phyloP scores from a whole-genome alignment of 1,139 yeast species.

The Debaryomycetaceae sp. region DNA sequence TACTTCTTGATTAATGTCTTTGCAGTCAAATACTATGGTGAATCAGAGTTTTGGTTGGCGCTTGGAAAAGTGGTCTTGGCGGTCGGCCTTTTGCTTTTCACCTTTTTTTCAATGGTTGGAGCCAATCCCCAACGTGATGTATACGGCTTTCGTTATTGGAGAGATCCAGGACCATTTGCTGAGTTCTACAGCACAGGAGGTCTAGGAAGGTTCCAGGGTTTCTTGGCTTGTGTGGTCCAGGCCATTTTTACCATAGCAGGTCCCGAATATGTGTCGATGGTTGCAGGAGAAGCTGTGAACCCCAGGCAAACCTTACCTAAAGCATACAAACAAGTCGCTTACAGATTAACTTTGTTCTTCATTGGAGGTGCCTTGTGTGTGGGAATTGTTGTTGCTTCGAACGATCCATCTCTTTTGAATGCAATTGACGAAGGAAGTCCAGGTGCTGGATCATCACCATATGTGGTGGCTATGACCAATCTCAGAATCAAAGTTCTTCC shows the following conservation, averaged over 20 bases:
- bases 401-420: slow-evolving; percentile 29
- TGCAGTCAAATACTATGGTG: slow-evolving; percentile 74
- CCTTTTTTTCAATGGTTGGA: slow-evolving; percentile 78
- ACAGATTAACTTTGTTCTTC: slow-evolving; percentile 66
- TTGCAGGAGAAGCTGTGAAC: slow-evolving; percentile 74
- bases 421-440: slow-evolving; percentile 16
- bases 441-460: slow-evolving; percentile 37
- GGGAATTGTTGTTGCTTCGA: slow-evolving; percentile 36
- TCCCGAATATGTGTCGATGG: slow-evolving; percentile 79
- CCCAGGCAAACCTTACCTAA: slow-evolving; percentile 75
- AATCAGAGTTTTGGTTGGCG: slow-evolving; percentile 76
- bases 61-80: slow-evolving; percentile 69
- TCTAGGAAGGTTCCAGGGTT: slow-evolving; percentile 71
- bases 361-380: slow-evolving; percentile 46
- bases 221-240: slow-evolving; percentile 55
- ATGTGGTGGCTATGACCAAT: slow-evolving; percentile 43
- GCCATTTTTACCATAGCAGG: slow-evolving; percentile 78
- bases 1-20: slow-evolving; percentile 63
- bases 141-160: slow-evolving; percentile 67
- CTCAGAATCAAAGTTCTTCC: slow-evolving; percentile 36
- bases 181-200: slow-evolving; percentile 54
- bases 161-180: slow-evolving; percentile 45
- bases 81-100: slow-evolving; percentile 66
- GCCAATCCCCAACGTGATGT: slow-evolving; percentile 69
- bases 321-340: slow-evolving; percentile 74